Percentiles rank a stretch among this genome's conserved stretches.
Evolutionary conservation across 768 basidiomycete genomes (phyloP).

Genomic region (Artomyces pyxidatus): DNA sequence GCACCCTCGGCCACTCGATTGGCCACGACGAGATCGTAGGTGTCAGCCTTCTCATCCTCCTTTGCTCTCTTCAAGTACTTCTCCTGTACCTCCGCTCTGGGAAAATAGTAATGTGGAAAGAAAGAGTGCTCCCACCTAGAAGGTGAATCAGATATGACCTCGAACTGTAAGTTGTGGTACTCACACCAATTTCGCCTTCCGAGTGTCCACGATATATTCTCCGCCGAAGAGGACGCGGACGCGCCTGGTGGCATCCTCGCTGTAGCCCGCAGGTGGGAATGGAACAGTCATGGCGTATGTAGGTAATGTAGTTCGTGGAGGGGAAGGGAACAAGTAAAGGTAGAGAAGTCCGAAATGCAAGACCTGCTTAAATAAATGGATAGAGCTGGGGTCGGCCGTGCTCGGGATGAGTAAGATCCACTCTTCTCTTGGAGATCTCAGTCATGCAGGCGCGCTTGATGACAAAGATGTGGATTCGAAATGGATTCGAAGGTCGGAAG

Average conservation of each 20-base stretch:
- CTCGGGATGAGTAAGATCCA: too few relatives aligned
- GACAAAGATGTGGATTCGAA: too few relatives aligned
- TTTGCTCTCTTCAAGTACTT: constrained; percentile 30
- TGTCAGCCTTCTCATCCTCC: constrained; percentile 24
- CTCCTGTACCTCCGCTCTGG: constrained; percentile 33
- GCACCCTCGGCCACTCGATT: constrained; percentile 31
- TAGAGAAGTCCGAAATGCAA: too few relatives aligned
- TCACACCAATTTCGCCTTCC: constrained; percentile 52
- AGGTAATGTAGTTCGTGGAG: too few relatives aligned
- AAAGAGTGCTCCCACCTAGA: constrained; percentile 46
- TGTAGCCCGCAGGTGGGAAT: constrained; percentile 17
- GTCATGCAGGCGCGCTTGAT: too few relatives aligned
- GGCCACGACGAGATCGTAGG: constrained; percentile 42
- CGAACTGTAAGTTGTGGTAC: constrained; percentile 20
- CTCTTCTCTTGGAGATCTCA: too few relatives aligned
- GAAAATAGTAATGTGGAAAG: constrained; percentile 53
- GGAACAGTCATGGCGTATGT: constrained; percentile 5
- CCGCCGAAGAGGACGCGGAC: constrained; percentile 47
- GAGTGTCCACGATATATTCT: constrained; percentile 41
- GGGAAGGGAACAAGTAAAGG: too few relatives aligned
- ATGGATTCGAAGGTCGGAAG: too few relatives aligned
- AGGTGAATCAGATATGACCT: not conserved
- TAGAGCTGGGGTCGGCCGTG: too few relatives aligned
- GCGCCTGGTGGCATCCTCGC: constrained; percentile 42
- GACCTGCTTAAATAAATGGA: too few relatives aligned